A percentile compares a stretch with the other conserved stretches of the same genome.
Evolutionary conservation across 768 basidiomycete genomes (phyloP).

Genomic region (Trametes sanguinea): DNA sequence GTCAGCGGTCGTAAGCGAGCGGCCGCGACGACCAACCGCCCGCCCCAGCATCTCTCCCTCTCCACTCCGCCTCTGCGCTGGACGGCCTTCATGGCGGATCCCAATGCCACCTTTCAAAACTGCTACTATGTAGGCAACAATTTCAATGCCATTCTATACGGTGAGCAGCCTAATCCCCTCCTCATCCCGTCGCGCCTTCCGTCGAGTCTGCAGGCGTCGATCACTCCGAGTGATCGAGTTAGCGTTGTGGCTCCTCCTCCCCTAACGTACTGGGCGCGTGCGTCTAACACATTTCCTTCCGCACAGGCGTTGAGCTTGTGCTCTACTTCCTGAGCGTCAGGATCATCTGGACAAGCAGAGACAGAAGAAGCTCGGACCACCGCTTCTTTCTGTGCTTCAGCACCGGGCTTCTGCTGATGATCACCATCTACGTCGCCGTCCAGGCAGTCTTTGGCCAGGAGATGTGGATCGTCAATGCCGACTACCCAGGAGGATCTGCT

Average conservation of each 20-base stretch:
- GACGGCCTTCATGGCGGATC: constrained; percentile 5
- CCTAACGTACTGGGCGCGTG: neutral
- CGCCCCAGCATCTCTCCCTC: neutral
- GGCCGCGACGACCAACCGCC: neutral
- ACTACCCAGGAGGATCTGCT: constrained; percentile 39
- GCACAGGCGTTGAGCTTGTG: constrained; percentile 30
- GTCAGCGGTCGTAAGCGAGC: neutral
- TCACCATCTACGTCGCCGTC: constrained; percentile 35
- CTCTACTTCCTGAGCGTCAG: constrained; percentile 31
- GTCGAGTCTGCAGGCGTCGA: neutral
- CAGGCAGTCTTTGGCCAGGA: constrained; percentile 36
- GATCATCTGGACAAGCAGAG: constrained; percentile 13
- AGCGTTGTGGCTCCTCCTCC: neutral
- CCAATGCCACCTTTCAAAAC: constrained; percentile 25
- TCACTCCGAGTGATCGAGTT: neutral
- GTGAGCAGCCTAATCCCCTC: constrained; percentile 15
- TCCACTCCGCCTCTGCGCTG: neutral
- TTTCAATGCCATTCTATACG: constrained; percentile 33
- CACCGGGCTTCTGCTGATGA: constrained; percentile 33
- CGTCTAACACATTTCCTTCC: neutral
- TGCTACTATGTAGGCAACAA: constrained; percentile 33
- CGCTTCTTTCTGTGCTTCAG: constrained; percentile 22
- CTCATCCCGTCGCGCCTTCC: neutral
- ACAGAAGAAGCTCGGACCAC: neutral
- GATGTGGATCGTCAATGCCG: constrained; percentile 39